Base-by-base conservation (phyloP, 2,329 filamentous ascomycete species). In the Clathrospora elynae region DNA sequence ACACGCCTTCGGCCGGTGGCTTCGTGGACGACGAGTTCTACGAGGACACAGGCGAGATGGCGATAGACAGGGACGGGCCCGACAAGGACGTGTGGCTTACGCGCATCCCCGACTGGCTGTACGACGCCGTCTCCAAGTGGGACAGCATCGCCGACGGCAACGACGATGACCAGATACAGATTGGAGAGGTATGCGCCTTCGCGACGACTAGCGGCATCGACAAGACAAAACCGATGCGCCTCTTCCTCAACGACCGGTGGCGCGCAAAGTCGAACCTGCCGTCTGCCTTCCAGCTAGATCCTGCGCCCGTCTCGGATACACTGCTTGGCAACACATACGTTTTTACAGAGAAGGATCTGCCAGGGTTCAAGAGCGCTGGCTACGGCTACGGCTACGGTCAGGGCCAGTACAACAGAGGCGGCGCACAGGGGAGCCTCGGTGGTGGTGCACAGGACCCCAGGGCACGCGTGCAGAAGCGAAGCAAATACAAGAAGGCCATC, bases 261-360 rank as follows among this genome's bases (percentile, higher is more conserved):
- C 75, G 81, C 6, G 78, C 83, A 51, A 90, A 95, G 66, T 80
- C 86, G 56, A 74, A 79, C 4, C 78, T 96, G n/a, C 90, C 91
- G 8, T 89, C 89, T 63, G 90, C 95, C 63, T 99, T 96, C 72
- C 82, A 89, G 55, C 75, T 97, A 44, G 84, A 90, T 32, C 78
- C 90, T 32, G 46, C 57, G 12, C 26, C 49, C 9, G 49, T 51
- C 1, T 84, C 81, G 16, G 80, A 83, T 26, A 51, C 55, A 1
- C 73, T 81, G n/a, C 83, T 92, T 22, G 83, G 82, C 61, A 96
- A 96, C 71, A 93, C 90, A 13, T 95, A 87, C 66, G 77, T 97
- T 42, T 99, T 99, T 66, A 90, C 87, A 26, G 93, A 99, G 72
- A 90, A 95, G 68, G 90, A 97, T 62, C 79, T 96, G 14, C 88